Base-by-base conservation (phyloP, 805 yeast genomes). In the Zygosaccharomyces rouxii region DNA sequence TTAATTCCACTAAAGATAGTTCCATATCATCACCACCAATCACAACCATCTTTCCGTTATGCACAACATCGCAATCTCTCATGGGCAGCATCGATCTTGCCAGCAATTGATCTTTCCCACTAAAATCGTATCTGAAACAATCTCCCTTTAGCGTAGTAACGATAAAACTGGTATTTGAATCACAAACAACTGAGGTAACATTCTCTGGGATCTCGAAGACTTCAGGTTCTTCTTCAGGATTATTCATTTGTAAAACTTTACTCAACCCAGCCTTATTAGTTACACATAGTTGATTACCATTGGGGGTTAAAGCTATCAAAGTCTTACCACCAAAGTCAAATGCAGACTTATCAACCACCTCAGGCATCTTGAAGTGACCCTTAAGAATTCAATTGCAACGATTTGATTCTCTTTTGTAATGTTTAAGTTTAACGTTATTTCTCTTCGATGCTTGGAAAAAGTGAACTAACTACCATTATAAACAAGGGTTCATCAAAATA, bases 21-120 rank as follows among this genome's bases (percentile, higher is more conserved):
- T 80, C 80, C 38, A 77, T 75, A 53, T 80, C 85, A 54, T 84
- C 86, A 35, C 92, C 90, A 22, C 84, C 89, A 50, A 80, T 74
- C 1, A 81, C 70, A 1, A 75, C 70, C 60, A 79, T 70, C 30
- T 77, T 74, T 0, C 85, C 89, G 44, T 77, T 79, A 55, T 84
- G 86, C 19, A 83, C 78, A 56, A 80, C 76, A 11, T 68, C 69
- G 6, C 78, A 73, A 53, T 78, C 83, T 52, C 86, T 57, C 10
- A 64, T 42, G 4, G 69, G 66, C 26, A 66, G 48, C 7, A 64
- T 50, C 14, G 57, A 57, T 41, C 81, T 64, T 41, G 68, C 71
- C n/a, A 79, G 57, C 11, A 71, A 57, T 21, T 72, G 71, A 18
- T 68, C 66, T 66, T 28, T 60, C 50, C 54, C 53, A 21, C 56